Conservation (phyloP, 441 rosid genomes). For the Populus hybrid region DNA sequence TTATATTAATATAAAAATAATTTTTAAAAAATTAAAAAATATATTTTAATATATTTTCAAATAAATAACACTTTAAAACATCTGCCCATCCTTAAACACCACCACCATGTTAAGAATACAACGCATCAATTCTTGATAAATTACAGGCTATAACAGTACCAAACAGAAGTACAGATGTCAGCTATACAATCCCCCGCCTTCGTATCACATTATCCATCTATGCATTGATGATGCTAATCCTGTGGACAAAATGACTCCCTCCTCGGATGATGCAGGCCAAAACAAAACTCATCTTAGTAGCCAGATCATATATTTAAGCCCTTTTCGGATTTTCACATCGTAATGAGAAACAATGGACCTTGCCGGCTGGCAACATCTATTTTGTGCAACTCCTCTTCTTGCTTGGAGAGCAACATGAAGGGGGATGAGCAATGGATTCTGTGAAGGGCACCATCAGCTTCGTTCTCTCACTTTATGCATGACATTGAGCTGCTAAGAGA, state of each 20-base stretch:
- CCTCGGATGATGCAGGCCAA: neutral
- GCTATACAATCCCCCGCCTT: neutral
- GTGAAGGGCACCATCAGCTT: neutral
- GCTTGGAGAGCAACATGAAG: neutral
- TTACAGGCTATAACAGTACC: neutral
- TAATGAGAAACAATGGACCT: neutral
- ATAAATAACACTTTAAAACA: too few species aligned
- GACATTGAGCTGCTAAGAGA: conserved; percentile 22
- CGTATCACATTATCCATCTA: neutral
- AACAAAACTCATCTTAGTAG: neutral
- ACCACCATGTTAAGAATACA: neutral
- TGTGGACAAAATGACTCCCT: neutral
- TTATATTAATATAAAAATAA: too few species aligned
- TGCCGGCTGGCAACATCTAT: neutral
- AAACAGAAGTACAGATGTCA: neutral
- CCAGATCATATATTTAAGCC: neutral
- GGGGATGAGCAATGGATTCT: conserved; percentile 1
- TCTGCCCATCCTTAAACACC: too few species aligned
- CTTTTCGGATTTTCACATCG: neutral
- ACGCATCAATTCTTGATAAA: neutral
- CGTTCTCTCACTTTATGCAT: neutral
- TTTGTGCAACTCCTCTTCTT: neutral
- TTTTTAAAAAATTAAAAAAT: too few species aligned
- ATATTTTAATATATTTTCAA: too few species aligned
- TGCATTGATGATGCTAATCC: neutral